A percentile compares a stretch with the other conserved stretches of the same genome.
These are phyloP conservation scores for Saussurea involucrata DNA, from an alignment of 129 eudicot species.

Conservation along the genomic window DNA sequence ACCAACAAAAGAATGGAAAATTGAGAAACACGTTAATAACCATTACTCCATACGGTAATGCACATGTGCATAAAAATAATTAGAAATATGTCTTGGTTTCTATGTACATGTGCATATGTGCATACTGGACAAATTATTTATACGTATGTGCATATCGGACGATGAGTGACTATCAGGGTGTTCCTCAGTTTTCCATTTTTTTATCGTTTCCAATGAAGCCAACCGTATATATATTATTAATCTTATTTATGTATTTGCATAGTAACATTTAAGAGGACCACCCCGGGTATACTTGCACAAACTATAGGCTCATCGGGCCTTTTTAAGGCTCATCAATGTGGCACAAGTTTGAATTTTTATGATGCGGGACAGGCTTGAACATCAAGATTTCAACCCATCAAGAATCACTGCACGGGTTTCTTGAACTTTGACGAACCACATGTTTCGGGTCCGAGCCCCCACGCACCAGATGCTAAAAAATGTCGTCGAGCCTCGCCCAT, in stretches of 20 bases:
- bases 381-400: slow-evolving; percentile 3
- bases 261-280: not conserved
- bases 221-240: too few species aligned
- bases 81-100: too few species aligned
- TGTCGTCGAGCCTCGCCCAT: slow-evolving; percentile 6
- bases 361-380: not conserved
- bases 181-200: too few species aligned
- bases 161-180: too few species aligned
- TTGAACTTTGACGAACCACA: slow-evolving; percentile 17
- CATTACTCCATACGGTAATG: too few species aligned
- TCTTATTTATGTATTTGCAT: not conserved
- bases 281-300: not conserved
- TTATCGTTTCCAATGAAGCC: too few species aligned
- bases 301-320: not conserved
- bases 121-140: too few species aligned
- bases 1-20: not conserved
- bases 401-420: slow-evolving; percentile 13
- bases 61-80: too few species aligned
- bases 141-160: too few species aligned
- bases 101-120: too few species aligned
- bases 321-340: not conserved
- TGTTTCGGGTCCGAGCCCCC: slow-evolving; percentile 9
- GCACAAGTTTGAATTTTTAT: slow-evolving; percentile 9
- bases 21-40: not conserved
- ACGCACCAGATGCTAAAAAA: slow-evolving; percentile 30